phyloP scores from a whole-genome alignment of 202 grass and related monocot genomes.

The Setaria italica region DNA sequence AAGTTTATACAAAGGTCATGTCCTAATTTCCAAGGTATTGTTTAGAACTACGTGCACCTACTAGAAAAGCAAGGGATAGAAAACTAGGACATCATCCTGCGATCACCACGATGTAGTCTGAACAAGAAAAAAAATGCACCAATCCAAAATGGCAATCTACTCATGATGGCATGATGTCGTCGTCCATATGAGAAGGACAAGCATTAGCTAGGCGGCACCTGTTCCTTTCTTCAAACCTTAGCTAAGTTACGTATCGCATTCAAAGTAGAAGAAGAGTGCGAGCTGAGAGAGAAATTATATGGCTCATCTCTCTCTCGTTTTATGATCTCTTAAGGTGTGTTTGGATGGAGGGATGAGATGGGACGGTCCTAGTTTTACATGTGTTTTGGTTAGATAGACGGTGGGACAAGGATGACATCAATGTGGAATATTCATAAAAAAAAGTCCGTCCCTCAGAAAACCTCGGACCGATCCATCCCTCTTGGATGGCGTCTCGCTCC shows the following conservation, averaged over 20 bases:
- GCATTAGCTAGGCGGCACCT: neutral
- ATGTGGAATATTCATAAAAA: too few species aligned
- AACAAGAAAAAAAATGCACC: neutral
- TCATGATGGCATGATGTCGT: neutral
- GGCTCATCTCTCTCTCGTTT: neutral
- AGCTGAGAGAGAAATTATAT: neutral
- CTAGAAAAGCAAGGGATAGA: neutral
- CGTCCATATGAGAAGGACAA: neutral
- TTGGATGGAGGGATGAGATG: too few species aligned
- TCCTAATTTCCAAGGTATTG: neutral
- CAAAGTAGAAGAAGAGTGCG: neutral
- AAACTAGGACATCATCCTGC: neutral
- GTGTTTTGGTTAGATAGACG: too few species aligned
- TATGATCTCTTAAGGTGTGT: too few species aligned
- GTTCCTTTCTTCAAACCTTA: neutral
- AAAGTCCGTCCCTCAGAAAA: too few species aligned
- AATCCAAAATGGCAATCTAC: conserved; percentile 10
- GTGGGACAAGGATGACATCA: too few species aligned
- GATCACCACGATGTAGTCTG: neutral
- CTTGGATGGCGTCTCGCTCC: too few species aligned
- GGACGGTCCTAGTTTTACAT: too few species aligned
- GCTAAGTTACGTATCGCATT: conserved; percentile 18
- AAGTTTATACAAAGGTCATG: neutral
- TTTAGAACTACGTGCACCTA: neutral
- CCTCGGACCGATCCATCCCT: too few species aligned